These are phyloP conservation scores for Sarcodon aspratus DNA, from an alignment of 768 basidiomycete genomes.

Conservation along the genomic window DNA sequence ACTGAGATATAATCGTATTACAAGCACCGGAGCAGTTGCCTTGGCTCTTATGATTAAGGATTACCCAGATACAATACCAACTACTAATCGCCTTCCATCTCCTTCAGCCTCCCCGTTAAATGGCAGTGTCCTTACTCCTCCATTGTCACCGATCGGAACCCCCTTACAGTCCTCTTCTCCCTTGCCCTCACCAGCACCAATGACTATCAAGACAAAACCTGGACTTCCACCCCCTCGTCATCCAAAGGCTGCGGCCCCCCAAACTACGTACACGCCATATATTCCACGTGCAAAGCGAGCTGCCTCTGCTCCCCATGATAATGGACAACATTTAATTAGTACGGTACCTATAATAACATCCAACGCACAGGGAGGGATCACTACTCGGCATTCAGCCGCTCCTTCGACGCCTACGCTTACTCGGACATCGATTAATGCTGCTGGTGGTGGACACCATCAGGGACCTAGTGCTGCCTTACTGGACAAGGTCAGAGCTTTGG, in stretches of 20 bases:
- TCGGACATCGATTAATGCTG: conserved; percentile 5
- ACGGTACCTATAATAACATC: conserved; percentile 62
- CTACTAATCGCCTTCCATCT: conserved; percentile 11
- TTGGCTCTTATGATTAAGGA: conserved; percentile 95
- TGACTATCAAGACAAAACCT: conserved; percentile 26
- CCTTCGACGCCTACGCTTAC: conserved; percentile 5
- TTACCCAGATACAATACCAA: conserved; percentile 69
- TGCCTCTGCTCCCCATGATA: conserved; percentile 25
- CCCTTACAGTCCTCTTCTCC: conserved; percentile 12
- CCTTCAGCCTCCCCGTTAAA: conserved; percentile 5
- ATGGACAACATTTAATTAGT: conserved; percentile 6
- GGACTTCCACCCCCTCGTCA: conserved; percentile 39
- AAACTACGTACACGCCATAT: conserved; percentile 79
- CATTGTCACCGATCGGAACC: conserved; percentile 6
- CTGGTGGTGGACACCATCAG: conserved; percentile 13
- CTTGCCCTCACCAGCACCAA: conserved; percentile 17
- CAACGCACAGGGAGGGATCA: conserved; percentile 36
- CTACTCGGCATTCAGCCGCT: conserved; percentile 28
- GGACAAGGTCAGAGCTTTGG: conserved; percentile 85
- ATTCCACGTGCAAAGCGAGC: conserved; percentile 54
- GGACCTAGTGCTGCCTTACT: conserved; percentile 69
- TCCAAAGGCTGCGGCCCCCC: conserved; percentile 31
- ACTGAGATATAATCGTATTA: conserved; percentile 81
- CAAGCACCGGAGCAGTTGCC: conserved; percentile 76
- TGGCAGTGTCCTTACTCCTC: conserved; percentile 10